A percentile compares a stretch with the other conserved stretches of the same genome.
These are phyloP conservation scores for Erodium moschatum DNA, from an alignment of 441 rosid species.

Conservation along the genomic window DNA sequence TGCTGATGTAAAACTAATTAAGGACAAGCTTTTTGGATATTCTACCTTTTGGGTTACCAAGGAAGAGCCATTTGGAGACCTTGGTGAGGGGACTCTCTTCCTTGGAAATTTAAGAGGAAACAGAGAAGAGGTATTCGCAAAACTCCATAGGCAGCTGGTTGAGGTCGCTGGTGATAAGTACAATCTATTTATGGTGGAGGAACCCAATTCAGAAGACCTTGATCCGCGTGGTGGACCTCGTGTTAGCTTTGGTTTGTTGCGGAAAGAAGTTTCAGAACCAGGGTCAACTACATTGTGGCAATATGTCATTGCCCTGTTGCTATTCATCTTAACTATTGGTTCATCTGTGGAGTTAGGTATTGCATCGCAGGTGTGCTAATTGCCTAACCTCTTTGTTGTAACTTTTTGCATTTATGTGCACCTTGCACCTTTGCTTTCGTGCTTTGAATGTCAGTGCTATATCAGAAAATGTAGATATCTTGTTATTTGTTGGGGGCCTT, in stretches of 20 bases:
- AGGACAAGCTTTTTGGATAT: slow-evolving; percentile 80
- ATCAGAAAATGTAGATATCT: not conserved
- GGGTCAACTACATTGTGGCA: slow-evolving; percentile 97
- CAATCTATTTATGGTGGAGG: slow-evolving; percentile 91
- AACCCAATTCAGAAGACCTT: slow-evolving; percentile 81
- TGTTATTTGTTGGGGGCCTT: not conserved
- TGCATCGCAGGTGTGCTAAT: slow-evolving; percentile 70
- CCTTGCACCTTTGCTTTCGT: not conserved
- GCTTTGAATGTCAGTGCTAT: not conserved
- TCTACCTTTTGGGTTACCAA: slow-evolving; percentile 97
- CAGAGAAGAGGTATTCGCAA: slow-evolving; percentile 72
- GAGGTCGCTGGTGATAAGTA: slow-evolving; percentile 65
- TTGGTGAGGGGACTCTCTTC: slow-evolving; percentile 86
- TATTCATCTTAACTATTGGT: slow-evolving; percentile 79
- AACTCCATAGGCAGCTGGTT: slow-evolving; percentile 56
- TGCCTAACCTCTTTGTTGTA: not conserved
- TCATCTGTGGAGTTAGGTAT: slow-evolving; percentile 89
- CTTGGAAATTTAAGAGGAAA: slow-evolving; percentile 83
- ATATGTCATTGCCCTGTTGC: slow-evolving; percentile 75
- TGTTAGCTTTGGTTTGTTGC: slow-evolving; percentile 80
- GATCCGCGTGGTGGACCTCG: slow-evolving; percentile 98
- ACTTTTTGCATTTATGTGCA: not conserved
- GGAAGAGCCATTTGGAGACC: slow-evolving; percentile 94
- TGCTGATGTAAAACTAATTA: slow-evolving; percentile 66
- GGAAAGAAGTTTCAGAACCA: slow-evolving; percentile 95